phyloP scores from a whole-genome alignment of 2,329 filamentous ascomycete species.

The Cytospora mali region DNA sequence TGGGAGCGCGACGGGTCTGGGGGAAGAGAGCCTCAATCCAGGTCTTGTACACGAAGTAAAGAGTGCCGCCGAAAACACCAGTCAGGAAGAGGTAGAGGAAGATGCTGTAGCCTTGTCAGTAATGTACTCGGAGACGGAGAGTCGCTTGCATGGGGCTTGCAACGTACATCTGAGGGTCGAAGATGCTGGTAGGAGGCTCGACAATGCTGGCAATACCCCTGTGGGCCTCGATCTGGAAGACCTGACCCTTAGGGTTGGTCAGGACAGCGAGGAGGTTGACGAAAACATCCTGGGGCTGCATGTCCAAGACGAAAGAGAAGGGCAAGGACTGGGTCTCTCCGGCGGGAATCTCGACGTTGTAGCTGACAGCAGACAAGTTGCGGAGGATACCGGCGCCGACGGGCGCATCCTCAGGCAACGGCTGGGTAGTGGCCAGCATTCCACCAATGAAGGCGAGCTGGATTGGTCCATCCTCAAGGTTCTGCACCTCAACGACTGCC shows the following conservation, averaged over 20 bases:
- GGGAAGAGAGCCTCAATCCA: slow-evolving; percentile 97
- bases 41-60: slow-evolving; percentile 97
- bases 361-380: slow-evolving; percentile 81
- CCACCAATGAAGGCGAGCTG: slow-evolving; percentile 77
- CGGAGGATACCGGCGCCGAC: slow-evolving; percentile 64
- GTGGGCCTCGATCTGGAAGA: slow-evolving; percentile 79
- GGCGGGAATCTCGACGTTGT: slow-evolving; percentile 72
- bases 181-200: slow-evolving; percentile 86
- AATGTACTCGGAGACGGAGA: neutral
- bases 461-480: slow-evolving; percentile 78
- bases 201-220: slow-evolving; percentile 84
- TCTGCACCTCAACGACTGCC: slow-evolving; percentile 79
- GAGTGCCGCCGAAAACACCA: slow-evolving; percentile 73
- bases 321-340: slow-evolving; percentile 76
- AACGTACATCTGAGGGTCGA: slow-evolving; percentile 92
- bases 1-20: slow-evolving; percentile 72
- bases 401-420: slow-evolving; percentile 51
- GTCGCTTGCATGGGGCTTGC: neutral
- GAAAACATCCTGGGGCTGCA: slow-evolving; percentile 87
- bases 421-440: slow-evolving; percentile 63
- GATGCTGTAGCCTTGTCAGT: slow-evolving; percentile 61
- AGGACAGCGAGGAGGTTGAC: slow-evolving; percentile 78
- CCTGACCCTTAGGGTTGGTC: slow-evolving; percentile 62
- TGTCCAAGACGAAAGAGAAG: slow-evolving; percentile 85
- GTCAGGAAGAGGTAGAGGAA: slow-evolving; percentile 95